Percentiles rank a stretch among this genome's conserved stretches.
Conservation (phyloP, 2,329 filamentous ascomycete species). For the Botryosphaeria dothidea region DNA sequence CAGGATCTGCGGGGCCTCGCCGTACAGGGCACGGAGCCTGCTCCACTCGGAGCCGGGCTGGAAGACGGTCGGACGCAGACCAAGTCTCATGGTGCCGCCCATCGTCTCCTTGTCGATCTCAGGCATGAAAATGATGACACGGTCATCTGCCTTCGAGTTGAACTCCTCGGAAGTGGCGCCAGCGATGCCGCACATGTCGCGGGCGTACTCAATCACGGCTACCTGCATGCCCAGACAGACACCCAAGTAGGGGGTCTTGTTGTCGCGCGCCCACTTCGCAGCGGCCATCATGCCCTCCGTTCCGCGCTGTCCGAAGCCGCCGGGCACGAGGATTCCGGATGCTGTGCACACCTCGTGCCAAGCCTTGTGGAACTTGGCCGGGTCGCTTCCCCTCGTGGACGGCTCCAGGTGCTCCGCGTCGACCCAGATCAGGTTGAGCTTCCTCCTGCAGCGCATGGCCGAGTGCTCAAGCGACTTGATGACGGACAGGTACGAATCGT, state of each 20-base stretch:
- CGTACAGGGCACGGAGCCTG: conserved; percentile 74
- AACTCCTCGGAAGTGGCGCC: conserved; percentile 60
- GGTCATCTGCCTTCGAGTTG: conserved; percentile 61
- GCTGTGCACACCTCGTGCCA: conserved; percentile 80
- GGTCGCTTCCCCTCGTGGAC: conserved; percentile 59
- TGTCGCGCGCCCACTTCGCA: conserved; percentile 82
- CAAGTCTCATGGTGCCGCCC: conserved; percentile 86
- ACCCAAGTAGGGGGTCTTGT: conserved; percentile 80
- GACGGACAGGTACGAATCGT: conserved; percentile 84
- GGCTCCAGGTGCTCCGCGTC: conserved; percentile 83
- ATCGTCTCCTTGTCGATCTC: conserved; percentile 76
- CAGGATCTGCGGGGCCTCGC: conserved; percentile 46
- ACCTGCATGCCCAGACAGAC: conserved; percentile 93
- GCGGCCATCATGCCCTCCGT: conserved; percentile 88
- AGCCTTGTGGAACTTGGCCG: conserved; percentile 77
- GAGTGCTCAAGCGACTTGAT: conserved; percentile 88
- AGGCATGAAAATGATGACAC: conserved; percentile 88
- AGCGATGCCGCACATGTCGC: conserved; percentile 68
- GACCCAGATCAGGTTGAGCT: conserved; percentile 79
- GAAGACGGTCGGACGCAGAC: conserved; percentile 73
- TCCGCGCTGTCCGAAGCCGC: conserved; percentile 79
- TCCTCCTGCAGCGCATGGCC: conserved; percentile 80
- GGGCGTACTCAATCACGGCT: conserved; percentile 85
- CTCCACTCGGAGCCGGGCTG: conserved; percentile 76
- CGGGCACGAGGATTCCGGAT: conserved; percentile 67